Evolutionary conservation across 1,284 basidiomycete species (phyloP), one percentile per base, ranked within the genome.

Genomic region (Fistulina hepatica): DNA sequence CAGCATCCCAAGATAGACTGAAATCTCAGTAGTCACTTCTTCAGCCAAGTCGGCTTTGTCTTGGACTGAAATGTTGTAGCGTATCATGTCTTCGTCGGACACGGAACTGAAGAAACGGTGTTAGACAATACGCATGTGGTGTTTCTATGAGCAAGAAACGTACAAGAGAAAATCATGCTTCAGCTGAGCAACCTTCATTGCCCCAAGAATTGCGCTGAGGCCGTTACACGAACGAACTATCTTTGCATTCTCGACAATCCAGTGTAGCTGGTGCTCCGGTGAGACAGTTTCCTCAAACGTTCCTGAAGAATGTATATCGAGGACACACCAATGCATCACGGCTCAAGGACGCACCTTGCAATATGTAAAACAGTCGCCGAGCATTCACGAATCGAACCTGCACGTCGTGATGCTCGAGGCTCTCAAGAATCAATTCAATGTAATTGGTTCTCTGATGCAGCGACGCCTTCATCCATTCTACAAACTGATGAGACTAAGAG

Each of bases 231-330:
- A 67, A 39, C 92, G 73, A 2, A 97, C 81, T 22, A 86, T 69
- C 53, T 85, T 88, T 52, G 88, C 88, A 54, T 97, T 97, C 58
- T 94, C 84, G 44, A 90, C 83, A 48, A 98, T 86, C 84, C 92
- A 94, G 48, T 93, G 86, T 31, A 98, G 62, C 56, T 99, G 95
- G 56, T 95, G 82, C 51, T 95, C 90, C 0, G 90, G 83, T 21
- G 88, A 89, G 5, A 75, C 75, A 0, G 91, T 92, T 58, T 95
- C 91, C 3, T 77, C 83, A 54, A 97, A 98, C 8, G 82, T 82
- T 33, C 94, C 92, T 95, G 54, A 23, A 28, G 47, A 49, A 46
- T 30, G 38, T 12, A 8, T 33, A 39, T 36, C 40, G 12, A 39
- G 10, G 3, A 40, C 10, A 47, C 43, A 46, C 17, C 15, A 34